These are phyloP conservation scores for Naganishia vaughanmartiniae DNA, from an alignment of 768 basidiomycete species.

Conservation along the genomic window DNA sequence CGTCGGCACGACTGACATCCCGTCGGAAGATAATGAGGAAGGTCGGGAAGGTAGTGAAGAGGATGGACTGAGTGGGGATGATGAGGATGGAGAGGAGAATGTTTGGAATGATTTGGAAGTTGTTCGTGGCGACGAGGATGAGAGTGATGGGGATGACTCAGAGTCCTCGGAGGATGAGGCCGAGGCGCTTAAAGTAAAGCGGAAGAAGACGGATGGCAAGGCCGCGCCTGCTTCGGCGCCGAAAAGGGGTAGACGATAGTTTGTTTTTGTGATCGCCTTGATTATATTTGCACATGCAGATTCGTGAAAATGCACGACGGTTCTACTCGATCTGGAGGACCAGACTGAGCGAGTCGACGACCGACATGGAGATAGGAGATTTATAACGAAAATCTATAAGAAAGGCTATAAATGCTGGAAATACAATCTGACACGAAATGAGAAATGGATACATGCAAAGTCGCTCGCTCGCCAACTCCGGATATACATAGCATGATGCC, in stretches of 20 bases:
- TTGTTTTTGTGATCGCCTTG: neutral
- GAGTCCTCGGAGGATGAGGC: constrained; percentile 12
- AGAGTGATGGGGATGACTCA: neutral
- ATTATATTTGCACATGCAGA: neutral
- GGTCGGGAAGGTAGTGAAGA: neutral
- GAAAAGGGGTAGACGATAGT: neutral
- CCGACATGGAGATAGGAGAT: neutral
- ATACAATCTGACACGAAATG: neutral
- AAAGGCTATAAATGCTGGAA: neutral
- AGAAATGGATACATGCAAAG: neutral
- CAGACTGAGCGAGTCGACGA: neutral
- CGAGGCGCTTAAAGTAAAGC: constrained; percentile 5
- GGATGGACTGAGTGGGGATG: neutral
- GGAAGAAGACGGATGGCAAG: constrained; percentile 23
- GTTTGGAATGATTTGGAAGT: constrained; percentile 65
- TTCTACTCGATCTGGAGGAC: neutral
- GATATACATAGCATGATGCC: too few species aligned
- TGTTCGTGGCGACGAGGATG: constrained; percentile 61
- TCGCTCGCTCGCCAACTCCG: neutral
- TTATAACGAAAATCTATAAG: neutral
- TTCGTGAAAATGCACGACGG: neutral
- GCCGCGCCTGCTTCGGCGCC: neutral
- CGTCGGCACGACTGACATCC: constrained; percentile 8
- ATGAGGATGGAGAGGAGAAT: constrained; percentile 15
- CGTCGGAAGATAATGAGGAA: neutral